Evolutionary conservation across 83 land plant genomes (phyloP), one percentile per base, ranked within the genome.

Genomic region (Thuja plicata): DNA sequence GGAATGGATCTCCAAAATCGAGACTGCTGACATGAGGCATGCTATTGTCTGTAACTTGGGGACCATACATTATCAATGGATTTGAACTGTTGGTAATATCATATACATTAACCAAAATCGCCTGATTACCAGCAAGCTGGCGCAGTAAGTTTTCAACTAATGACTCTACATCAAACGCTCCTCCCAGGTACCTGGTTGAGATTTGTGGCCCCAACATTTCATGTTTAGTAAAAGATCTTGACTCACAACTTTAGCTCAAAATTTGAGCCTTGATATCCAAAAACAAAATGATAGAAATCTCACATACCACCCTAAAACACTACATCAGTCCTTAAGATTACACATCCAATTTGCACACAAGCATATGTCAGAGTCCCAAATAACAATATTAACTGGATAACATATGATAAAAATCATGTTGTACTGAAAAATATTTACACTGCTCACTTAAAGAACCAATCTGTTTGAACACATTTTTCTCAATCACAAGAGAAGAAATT

Each of bases 141-240:
- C 95, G 93, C 71, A 98, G 94, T 78, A 98, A 89, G 90, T 96
- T 98, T 87, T 98, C 96, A 80, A 98, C 97, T 46, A 98, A 94
- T 60, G 99, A 97, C 89, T 98, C 99, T 2, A 98, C 94, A 89
- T 98, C 99, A 91, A 98, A 98, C 21, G 98, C 95, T 90, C 99
- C 99, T 50, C 99, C 99, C 84, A 98, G 73, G 87, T 98, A 98
- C 84, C 99, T 97, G 93, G 12, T 74, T 79, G 21, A 78, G 78
- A 70, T 48, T 10, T 9, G 79, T 12, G 19, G 79, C 24, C 30
- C 87, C 46, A 46, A 82, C 11, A 82, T 82, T 82, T 41, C 35
- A 43, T 82, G 32, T 45, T 82, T n/a, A 82, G 85, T 82, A 45
- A 82, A 43, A 43, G 17, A 82, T 46, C 52, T 3, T 82, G 46